Conservation (phyloP, 225 moss, liverwort and hornwort genomes). For the Bryum argenteum region DNA sequence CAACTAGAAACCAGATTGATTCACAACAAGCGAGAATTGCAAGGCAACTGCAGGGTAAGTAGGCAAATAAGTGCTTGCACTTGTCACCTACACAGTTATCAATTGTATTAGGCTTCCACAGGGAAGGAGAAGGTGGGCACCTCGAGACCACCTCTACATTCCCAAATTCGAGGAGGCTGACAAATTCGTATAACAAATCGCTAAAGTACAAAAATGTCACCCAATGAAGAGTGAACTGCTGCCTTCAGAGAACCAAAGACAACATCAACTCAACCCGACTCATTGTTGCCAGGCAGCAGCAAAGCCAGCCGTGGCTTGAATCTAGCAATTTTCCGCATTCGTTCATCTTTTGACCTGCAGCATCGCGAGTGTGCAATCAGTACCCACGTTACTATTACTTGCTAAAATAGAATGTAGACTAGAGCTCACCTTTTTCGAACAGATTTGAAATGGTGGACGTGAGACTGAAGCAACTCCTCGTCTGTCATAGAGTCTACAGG, state of each 20-base stretch:
- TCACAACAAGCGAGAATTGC: too few species aligned
- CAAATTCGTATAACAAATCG: constrained; percentile 50
- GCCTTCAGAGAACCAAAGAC: constrained; percentile 23
- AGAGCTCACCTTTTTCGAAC: constrained; percentile 75
- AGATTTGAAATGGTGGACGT: constrained; percentile 67
- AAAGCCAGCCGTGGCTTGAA: constrained; percentile 84
- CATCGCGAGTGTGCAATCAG: constrained; percentile 19
- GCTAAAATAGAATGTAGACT: constrained; percentile 2
- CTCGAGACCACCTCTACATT: constrained; percentile 32
- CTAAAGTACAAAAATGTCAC: constrained; percentile 44
- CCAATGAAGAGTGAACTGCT: constrained; percentile 25
- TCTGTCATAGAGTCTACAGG: constrained; percentile 49
- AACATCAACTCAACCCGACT: constrained; percentile 51
- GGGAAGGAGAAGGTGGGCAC: constrained; percentile 38
- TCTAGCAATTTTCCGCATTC: constrained; percentile 72
- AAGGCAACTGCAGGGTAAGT: constrained; percentile 10
- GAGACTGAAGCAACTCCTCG: constrained; percentile 64
- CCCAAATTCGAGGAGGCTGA: constrained; percentile 35
- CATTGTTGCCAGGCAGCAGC: constrained; percentile 68
- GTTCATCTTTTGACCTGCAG: constrained; percentile 71
- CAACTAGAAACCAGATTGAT: too few species aligned
- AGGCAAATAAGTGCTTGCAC: constrained; percentile 24
- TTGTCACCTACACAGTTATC: constrained; percentile 28
- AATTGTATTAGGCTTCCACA: constrained; percentile 43
- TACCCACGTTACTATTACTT: not conserved